phyloP scores from a whole-genome alignment of 176 grass and related monocot species.

The Hsuehochloa calcarea region DNA sequence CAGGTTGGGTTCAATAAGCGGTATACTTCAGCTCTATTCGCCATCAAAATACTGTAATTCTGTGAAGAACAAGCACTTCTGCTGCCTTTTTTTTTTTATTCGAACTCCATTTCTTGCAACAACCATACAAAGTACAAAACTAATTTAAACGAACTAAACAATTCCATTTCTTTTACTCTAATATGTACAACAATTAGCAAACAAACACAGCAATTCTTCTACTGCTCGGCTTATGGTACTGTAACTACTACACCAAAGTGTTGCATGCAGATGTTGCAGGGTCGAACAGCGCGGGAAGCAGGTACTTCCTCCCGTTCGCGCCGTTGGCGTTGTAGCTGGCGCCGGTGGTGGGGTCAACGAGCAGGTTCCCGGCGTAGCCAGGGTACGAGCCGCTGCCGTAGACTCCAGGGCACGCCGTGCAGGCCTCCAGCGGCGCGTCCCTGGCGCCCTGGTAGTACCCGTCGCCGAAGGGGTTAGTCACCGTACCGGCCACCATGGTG shows the following conservation, averaged over 20 bases:
- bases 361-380: constrained; percentile 46
- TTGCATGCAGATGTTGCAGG: constrained; percentile 34
- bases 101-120: too few relatives aligned
- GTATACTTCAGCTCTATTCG: too few relatives aligned
- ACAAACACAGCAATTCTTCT: too few relatives aligned
- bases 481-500: neutral
- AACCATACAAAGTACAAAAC: too few relatives aligned
- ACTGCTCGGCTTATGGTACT: too few relatives aligned
- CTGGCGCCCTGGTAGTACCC: constrained; percentile 49
- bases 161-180: too few relatives aligned
- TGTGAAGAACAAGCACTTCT: too few relatives aligned
- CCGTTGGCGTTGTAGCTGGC: constrained; percentile 56
- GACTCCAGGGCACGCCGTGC: constrained; percentile 44
- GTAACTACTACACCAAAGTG: constrained; percentile 31
- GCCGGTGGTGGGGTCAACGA: constrained; percentile 30
- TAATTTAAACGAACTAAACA: too few relatives aligned
- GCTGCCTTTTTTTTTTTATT: too few relatives aligned
- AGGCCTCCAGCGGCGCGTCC: constrained; percentile 53
- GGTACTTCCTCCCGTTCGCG: constrained; percentile 38
- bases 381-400: constrained; percentile 51
- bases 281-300: constrained; percentile 44
- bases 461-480: constrained; percentile 54
- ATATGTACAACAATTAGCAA: too few relatives aligned
- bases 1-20: too few relatives aligned
- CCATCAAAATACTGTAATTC: too few relatives aligned